Evolutionary conservation across 1,284 basidiomycete genomes (phyloP).

Genomic region (Wolfiporia cocos): DNA sequence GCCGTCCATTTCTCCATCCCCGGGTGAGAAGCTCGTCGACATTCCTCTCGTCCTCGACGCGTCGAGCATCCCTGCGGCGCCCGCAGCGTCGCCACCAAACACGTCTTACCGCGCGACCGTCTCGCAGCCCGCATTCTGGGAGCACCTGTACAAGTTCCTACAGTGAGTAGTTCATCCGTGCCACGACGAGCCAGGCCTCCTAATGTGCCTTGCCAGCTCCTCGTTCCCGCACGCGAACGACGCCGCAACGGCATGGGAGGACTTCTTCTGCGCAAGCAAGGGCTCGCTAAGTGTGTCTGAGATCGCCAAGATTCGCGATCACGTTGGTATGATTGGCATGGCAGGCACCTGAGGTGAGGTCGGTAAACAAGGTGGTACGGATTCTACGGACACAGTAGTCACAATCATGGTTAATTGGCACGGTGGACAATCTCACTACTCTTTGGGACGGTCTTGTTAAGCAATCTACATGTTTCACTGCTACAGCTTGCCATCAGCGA

Average conservation of each 20-base stretch:
- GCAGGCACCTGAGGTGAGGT: constrained; percentile 48
- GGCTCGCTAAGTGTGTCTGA: constrained; percentile 62
- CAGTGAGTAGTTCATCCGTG: constrained; percentile 32
- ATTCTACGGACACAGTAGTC: too few species aligned
- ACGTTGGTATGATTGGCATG: constrained; percentile 74
- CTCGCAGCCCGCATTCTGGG: constrained; percentile 76
- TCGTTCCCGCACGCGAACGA: constrained; percentile 54
- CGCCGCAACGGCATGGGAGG: constrained; percentile 60
- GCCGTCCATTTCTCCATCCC: constrained; percentile 40
- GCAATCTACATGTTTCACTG: too few species aligned
- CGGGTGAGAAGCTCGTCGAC: constrained; percentile 45
- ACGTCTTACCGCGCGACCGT: constrained; percentile 63
- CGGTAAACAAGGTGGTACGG: too few species aligned
- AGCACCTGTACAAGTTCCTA: constrained; percentile 58
- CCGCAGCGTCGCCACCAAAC: constrained; percentile 28
- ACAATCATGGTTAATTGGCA: too few species aligned
- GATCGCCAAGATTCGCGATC: constrained; percentile 75
- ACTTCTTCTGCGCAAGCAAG: constrained; percentile 70
- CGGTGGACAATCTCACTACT: too few species aligned
- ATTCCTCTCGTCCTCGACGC: constrained; percentile 63
- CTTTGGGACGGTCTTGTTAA: too few species aligned
- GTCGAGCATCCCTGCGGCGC: constrained; percentile 36
- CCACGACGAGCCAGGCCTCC: not conserved
- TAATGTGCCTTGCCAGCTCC: constrained; percentile 29
- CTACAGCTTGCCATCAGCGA: too few species aligned